These are phyloP conservation scores for Podila verticillata DNA, from an alignment of 192 early-diverging fungal genomes.

Conservation along the genomic window DNA sequence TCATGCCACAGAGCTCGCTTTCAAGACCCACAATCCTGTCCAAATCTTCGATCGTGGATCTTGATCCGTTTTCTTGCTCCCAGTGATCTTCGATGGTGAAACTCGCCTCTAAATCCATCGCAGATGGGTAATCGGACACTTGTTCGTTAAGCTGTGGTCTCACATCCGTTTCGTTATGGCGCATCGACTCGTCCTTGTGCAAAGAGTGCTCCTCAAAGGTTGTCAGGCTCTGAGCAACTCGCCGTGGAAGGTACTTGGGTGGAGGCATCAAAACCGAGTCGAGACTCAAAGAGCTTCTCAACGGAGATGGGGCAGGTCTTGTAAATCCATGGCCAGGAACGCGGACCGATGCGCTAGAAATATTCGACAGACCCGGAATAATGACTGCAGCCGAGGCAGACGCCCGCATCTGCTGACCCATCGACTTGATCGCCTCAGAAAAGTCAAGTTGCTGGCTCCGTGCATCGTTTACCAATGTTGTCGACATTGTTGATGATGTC, in stretches of 20 bases:
- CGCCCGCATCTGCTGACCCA: too few relatives aligned
- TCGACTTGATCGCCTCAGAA: too few relatives aligned
- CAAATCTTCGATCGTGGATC: not conserved
- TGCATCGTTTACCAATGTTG: too few relatives aligned
- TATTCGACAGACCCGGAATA: too few relatives aligned
- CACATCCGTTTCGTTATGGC: not conserved
- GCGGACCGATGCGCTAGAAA: too few relatives aligned
- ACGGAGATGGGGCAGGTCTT: not conserved
- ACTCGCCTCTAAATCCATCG: not conserved
- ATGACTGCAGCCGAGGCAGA: too few relatives aligned
- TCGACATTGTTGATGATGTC: too few relatives aligned
- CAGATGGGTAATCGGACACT: too few relatives aligned
- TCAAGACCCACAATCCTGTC: not conserved
- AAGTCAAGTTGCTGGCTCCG: too few relatives aligned
- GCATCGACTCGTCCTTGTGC: not conserved
- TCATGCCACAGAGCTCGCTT: not conserved
- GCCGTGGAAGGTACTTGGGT: not conserved
- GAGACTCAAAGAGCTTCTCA: not conserved
- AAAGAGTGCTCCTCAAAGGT: not conserved
- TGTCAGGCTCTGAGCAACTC: not conserved
- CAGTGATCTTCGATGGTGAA: not conserved
- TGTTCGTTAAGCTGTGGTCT: too few relatives aligned
- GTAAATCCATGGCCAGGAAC: too few relatives aligned
- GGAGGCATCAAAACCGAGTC: not conserved
- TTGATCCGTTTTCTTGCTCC: not conserved